phyloP scores from a whole-genome alignment of 108 stramenopile species.

The Ochromonas danica region DNA sequence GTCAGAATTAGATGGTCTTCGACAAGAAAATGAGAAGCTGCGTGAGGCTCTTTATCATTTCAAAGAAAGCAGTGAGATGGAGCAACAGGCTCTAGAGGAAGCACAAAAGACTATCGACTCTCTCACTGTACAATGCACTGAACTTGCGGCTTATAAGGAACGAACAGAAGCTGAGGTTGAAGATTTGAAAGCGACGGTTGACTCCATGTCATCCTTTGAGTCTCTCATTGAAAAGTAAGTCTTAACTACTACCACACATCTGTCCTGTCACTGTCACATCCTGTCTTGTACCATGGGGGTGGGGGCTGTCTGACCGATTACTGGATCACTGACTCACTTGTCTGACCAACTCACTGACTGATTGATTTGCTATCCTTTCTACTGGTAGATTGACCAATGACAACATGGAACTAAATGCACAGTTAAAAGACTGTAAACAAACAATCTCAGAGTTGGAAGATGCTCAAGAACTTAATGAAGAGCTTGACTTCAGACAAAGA shows the following conservation, averaged over 20 bases:
- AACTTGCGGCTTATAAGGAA: neutral
- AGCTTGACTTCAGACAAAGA: neutral
- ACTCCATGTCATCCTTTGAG: neutral
- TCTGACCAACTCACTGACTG: too few species aligned
- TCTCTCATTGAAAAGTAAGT: neutral
- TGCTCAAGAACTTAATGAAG: neutral
- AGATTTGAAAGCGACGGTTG: neutral
- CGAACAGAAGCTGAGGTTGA: neutral
- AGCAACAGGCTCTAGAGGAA: neutral
- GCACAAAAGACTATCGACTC: neutral
- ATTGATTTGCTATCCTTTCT: too few species aligned
- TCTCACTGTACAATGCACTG: neutral
- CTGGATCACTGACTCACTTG: too few species aligned
- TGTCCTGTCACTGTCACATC: too few species aligned
- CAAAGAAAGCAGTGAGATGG: neutral
- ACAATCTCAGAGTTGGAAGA: neutral
- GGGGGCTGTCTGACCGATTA: too few species aligned
- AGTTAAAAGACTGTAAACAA: neutral
- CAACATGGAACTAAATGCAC: neutral
- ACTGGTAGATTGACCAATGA: slow-evolving; percentile 1
- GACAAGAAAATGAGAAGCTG: neutral
- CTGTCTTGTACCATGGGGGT: too few species aligned
- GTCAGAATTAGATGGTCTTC: neutral
- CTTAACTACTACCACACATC: too few species aligned
- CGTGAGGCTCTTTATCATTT: neutral